Percentiles rank a stretch among this genome's conserved stretches.
phyloP scores from a whole-genome alignment of 495 filamentous ascomycete genomes.

The Penicillium herquei region DNA sequence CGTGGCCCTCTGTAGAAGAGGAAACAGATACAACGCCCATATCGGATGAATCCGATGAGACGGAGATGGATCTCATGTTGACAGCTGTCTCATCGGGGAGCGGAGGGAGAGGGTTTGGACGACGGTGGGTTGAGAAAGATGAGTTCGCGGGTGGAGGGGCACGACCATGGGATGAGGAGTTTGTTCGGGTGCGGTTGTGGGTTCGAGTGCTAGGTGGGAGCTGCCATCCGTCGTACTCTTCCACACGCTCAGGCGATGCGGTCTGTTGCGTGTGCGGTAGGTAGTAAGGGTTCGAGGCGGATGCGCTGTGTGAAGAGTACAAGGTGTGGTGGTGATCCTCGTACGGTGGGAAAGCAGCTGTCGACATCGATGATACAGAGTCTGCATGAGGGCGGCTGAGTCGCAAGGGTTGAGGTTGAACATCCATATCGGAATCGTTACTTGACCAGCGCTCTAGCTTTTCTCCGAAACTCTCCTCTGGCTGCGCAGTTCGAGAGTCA shows the following conservation, averaged over 20 bases:
- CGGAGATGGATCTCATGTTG: conserved; percentile 19
- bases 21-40: conserved; percentile 22
- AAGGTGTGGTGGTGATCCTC: conserved; percentile 31
- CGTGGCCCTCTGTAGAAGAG: conserved; percentile 14
- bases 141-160: conserved; percentile 25
- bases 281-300: conserved; percentile 25
- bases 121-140: conserved; percentile 29
- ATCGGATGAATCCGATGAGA: conserved; percentile 20
- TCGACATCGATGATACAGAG: conserved; percentile 34
- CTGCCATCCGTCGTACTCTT: conserved; percentile 15
- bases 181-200: conserved; percentile 20
- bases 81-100: conserved; percentile 24
- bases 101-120: conserved; percentile 30
- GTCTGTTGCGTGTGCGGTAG: conserved; percentile 15
- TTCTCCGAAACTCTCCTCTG: conserved; percentile 30
- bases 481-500: conserved; percentile 40
- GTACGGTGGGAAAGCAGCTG: conserved; percentile 33
- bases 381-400: conserved; percentile 20
- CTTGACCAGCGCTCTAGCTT: conserved; percentile 34
- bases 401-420: conserved; percentile 12
- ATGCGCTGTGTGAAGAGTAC: conserved; percentile 8
- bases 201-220: neutral
- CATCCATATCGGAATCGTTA: conserved; percentile 24
- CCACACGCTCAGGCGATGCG: conserved; percentile 12
- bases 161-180: conserved; percentile 18